Conservation (phyloP, 1,139 yeast species). For the Kurtzmaniella quercitrusa region DNA sequence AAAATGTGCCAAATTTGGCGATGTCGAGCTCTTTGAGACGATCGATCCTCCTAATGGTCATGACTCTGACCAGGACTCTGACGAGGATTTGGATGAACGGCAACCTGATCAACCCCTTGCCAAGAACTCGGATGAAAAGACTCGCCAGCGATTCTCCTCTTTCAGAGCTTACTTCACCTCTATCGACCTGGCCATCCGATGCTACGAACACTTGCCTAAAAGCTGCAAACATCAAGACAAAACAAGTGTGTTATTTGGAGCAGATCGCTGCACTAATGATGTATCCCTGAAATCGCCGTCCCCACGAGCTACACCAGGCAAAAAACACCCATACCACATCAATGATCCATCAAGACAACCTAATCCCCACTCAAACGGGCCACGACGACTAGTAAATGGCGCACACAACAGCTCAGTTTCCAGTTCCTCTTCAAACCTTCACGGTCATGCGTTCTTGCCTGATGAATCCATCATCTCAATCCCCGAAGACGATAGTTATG, state of each 20-base stretch:
- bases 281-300: neutral
- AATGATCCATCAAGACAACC: neutral
- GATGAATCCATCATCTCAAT: constrained; percentile 7
- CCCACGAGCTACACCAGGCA: neutral
- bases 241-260: neutral
- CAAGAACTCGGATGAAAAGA: constrained; percentile 9
- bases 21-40: constrained; percentile 22
- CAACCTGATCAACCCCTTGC: neutral
- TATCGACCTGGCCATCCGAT: constrained; percentile 37
- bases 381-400: neutral
- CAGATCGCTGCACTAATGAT: neutral
- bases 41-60: neutral
- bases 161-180: constrained; percentile 31
- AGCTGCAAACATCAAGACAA: neutral
- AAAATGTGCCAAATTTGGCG: constrained; percentile 31
- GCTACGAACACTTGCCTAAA: constrained; percentile 25
- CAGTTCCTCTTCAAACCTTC: neutral
- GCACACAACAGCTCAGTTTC: neutral
- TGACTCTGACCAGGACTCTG: neutral
- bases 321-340: neutral
- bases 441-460: constrained; percentile 2
- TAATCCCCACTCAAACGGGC: neutral
- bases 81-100: neutral
- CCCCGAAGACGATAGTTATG: constrained; percentile 9
- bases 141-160: constrained; percentile 4